These are phyloP conservation scores for Umbelopsis sp. DNA, from an alignment of 371 early-diverging fungal species.

Conservation along the genomic window DNA sequence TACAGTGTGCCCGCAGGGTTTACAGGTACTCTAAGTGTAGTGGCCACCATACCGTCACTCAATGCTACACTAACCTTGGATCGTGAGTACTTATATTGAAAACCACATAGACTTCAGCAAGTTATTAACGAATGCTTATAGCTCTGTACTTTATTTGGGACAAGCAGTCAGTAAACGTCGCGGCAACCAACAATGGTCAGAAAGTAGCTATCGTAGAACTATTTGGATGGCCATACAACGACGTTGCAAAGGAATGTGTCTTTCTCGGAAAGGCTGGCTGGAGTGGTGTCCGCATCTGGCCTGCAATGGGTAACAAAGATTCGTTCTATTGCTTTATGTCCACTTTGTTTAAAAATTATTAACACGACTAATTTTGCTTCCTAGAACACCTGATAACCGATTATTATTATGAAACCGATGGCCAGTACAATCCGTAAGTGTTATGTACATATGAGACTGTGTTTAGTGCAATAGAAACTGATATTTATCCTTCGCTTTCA, in stretches of 20 bases:
- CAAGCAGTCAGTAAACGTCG: neutral
- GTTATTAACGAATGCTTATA: neutral
- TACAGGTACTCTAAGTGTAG: neutral
- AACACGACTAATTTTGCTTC: neutral
- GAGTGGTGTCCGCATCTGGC: conserved; percentile 10
- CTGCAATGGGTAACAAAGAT: neutral
- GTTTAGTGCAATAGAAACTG: neutral
- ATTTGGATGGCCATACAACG: conserved; percentile 14
- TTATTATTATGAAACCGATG: conserved; percentile 9
- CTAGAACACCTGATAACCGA: neutral
- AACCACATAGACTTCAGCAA: neutral
- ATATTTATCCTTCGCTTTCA: neutral
- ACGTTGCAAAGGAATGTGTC: neutral
- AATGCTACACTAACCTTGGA: conserved; percentile 2
- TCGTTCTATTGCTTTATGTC: neutral
- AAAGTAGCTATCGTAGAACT: conserved; percentile 4
- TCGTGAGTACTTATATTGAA: neutral
- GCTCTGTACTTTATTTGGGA: conserved; percentile 5
- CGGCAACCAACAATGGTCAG: conserved; percentile 9
- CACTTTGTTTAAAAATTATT: neutral
- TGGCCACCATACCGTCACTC: neutral
- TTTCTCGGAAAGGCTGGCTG: conserved; percentile 4
- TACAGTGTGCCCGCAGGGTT: neutral
- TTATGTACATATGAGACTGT: neutral
- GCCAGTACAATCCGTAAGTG: conserved; percentile 5